phyloP scores from a whole-genome alignment of 2,329 filamentous ascomycete species.

The Zymoseptoria tritici region DNA sequence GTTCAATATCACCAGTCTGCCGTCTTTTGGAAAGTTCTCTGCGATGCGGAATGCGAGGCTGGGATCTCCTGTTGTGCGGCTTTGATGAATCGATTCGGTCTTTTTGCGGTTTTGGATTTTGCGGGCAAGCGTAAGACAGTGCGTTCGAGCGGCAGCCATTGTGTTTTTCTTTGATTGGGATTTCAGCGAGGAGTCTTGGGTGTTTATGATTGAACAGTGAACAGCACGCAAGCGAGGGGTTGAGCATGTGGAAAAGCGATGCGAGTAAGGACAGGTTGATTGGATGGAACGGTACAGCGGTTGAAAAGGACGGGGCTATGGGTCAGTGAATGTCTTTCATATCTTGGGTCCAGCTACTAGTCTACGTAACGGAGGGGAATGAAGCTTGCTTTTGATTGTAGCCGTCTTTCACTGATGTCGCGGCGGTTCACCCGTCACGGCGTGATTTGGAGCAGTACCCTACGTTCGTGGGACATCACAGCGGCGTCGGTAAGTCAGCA shows the following conservation, averaged over 20 bases:
- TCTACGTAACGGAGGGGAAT: too few species aligned
- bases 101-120: too few species aligned
- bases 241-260: background rate
- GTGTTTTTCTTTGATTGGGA: background rate
- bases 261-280: background rate
- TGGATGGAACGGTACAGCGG: too few species aligned
- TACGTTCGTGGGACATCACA: too few species aligned
- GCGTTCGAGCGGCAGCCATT: slow-evolving; percentile 14
- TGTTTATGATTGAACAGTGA: background rate
- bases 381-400: too few species aligned
- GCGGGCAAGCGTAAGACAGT: background rate
- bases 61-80: slow-evolving; percentile 1
- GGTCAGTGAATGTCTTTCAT: background rate
- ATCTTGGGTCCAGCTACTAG: too few species aligned
- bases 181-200: slow-evolving; percentile 11
- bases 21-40: slow-evolving; percentile 5
- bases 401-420: too few species aligned
- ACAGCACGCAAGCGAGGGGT: background rate
- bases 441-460: too few species aligned
- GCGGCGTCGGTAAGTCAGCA: too few species aligned
- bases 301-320: background rate
- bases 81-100: too few species aligned
- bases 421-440: too few species aligned
- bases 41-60: slow-evolving; percentile 10
- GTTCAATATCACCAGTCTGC: slow-evolving; percentile 12